These are phyloP conservation scores for Trichosporon sp. DNA, from an alignment of 1,284 basidiomycete species.

Conservation along the genomic window DNA sequence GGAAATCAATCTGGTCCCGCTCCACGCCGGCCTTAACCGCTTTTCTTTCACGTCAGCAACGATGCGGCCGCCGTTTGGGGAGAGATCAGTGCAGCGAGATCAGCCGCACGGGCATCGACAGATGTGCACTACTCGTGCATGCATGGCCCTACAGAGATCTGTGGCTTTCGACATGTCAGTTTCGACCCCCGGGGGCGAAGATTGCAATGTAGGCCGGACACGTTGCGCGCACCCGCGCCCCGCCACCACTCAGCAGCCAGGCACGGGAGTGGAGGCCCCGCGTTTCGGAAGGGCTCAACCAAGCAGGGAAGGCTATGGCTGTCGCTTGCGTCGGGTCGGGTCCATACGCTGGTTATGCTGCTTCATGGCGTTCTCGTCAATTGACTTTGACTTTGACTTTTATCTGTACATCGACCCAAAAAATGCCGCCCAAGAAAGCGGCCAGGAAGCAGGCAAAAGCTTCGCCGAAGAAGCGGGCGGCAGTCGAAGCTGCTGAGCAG, in stretches of 20 bases:
- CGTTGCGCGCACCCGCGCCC: neutral
- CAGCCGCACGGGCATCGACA: neutral
- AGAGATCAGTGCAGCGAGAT: neutral
- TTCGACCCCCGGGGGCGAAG: neutral
- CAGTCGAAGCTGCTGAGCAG: neutral
- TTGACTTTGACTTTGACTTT: neutral
- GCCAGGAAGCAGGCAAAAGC: neutral
- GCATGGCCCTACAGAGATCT: neutral
- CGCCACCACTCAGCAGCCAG: neutral
- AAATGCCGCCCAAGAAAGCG: neutral
- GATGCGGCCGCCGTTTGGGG: neutral
- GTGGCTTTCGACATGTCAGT: neutral
- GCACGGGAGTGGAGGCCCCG: neutral
- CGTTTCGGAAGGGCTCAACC: neutral
- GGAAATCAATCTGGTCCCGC: slow-evolving; percentile 1
- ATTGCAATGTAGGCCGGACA: neutral
- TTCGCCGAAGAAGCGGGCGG: neutral
- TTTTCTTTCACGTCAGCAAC: neutral
- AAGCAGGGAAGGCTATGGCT: too few relatives aligned
- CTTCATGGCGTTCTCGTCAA: too few relatives aligned
- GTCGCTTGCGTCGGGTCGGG: too few relatives aligned
- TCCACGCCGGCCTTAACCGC: neutral
- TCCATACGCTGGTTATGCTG: too few relatives aligned
- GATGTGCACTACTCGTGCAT: neutral
- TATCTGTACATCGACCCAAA: neutral